These are phyloP conservation scores for Rehmannia glutinosa DNA, from an alignment of 257 asterid species.

Conservation along the genomic window DNA sequence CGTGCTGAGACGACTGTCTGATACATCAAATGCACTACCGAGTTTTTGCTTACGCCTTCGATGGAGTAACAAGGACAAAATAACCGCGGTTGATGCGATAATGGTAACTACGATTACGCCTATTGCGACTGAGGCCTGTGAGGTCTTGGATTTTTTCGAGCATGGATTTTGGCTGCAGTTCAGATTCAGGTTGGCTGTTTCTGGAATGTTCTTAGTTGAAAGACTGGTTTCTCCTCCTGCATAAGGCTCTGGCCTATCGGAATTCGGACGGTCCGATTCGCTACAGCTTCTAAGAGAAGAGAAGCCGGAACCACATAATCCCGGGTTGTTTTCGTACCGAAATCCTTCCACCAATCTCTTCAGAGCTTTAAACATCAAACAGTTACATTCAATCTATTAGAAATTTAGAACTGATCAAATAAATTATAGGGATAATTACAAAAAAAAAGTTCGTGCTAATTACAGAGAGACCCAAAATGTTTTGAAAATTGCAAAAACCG, in stretches of 20 bases:
- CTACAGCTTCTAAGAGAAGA: constrained; percentile 52
- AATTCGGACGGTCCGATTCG: constrained; percentile 32
- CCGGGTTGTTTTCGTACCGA: constrained; percentile 63
- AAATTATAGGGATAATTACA: neutral
- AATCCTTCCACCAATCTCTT: constrained; percentile 75
- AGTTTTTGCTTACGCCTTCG: constrained; percentile 63
- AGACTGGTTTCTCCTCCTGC: constrained; percentile 45
- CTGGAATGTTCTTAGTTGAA: constrained; percentile 62
- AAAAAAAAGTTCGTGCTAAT: neutral
- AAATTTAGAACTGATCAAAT: neutral
- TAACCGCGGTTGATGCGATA: constrained; percentile 38
- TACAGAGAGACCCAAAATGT: too few relatives aligned
- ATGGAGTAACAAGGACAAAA: constrained; percentile 39
- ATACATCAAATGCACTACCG: constrained; percentile 28
- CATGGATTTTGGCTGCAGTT: constrained; percentile 57
- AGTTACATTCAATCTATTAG: neutral
- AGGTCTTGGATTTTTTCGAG: constrained; percentile 45
- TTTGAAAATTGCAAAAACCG: too few relatives aligned
- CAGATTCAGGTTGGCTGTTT: constrained; percentile 72
- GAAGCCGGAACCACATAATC: constrained; percentile 75
- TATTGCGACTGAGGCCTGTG: constrained; percentile 54
- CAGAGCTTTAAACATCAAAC: constrained; percentile 55
- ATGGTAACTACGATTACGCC: constrained; percentile 47
- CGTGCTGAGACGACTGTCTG: constrained; percentile 36
- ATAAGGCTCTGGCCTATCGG: constrained; percentile 66